Evolutionary conservation across 169 alveolate genomes (phyloP).

Genomic region (Fabrea salina): DNA sequence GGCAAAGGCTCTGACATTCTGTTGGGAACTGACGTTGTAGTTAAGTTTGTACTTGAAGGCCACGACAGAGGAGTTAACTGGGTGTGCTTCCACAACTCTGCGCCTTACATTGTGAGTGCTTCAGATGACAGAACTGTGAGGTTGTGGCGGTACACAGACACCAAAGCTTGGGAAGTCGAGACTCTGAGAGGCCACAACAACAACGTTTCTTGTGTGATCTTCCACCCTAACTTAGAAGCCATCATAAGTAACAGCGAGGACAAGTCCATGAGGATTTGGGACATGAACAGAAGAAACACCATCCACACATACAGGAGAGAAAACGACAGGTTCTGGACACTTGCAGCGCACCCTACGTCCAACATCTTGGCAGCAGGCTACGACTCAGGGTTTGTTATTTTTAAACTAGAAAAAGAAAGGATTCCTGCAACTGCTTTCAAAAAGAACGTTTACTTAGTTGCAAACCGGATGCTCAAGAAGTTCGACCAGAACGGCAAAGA

Average conservation of each 20-base stretch:
- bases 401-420: conserved; percentile 89
- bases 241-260: conserved; percentile 93
- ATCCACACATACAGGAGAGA: conserved; percentile 88
- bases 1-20: conserved; percentile 76
- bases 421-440: conserved; percentile 70
- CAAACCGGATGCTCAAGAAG: conserved; percentile 68
- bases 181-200: conserved; percentile 92
- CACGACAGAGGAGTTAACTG: conserved; percentile 97
- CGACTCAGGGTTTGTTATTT: conserved; percentile 91
- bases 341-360: conserved; percentile 87
- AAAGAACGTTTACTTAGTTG: conserved; percentile 64
- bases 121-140: conserved; percentile 94
- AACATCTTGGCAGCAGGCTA: conserved; percentile 94
- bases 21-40: conserved; percentile 91
- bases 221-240: conserved; percentile 90
- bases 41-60: conserved; percentile 91
- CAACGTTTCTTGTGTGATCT: conserved; percentile 91
- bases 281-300: conserved; percentile 84
- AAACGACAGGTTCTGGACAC: conserved; percentile 94
- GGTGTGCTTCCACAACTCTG: conserved; percentile 91
- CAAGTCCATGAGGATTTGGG: conserved; percentile 93
- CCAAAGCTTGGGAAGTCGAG: conserved; percentile 92
- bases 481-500: conserved; percentile 65
- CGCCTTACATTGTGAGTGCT: conserved; percentile 89
- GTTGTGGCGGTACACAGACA: conserved; percentile 92